Conservation (phyloP, 345 rosid genomes). For the Corchorus capsularis region DNA sequence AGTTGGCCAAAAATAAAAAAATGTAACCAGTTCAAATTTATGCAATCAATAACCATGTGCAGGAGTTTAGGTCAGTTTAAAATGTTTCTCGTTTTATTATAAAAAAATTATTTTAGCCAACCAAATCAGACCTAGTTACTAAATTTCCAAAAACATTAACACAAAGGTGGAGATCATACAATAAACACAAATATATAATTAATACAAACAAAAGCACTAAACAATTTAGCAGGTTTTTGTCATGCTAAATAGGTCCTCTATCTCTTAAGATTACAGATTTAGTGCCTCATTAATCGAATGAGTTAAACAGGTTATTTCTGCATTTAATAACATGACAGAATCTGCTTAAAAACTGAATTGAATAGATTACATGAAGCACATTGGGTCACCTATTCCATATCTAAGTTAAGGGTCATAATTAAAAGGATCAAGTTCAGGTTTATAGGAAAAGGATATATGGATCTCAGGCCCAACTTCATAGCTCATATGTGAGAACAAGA, state of each 20-base stretch:
- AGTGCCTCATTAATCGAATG: background rate
- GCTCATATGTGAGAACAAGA: background rate
- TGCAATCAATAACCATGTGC: background rate
- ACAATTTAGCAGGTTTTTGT: too few species aligned
- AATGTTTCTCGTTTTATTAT: background rate
- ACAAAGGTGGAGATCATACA: background rate
- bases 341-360: background rate
- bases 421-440: background rate
- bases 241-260: too few species aligned
- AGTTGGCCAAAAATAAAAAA: background rate
- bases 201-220: too few species aligned
- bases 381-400: background rate
- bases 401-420: background rate
- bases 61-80: background rate
- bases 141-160: background rate
- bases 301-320: background rate
- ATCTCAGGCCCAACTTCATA: background rate
- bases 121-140: background rate
- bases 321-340: background rate
- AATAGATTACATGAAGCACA: conserved; percentile 1
- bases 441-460: background rate
- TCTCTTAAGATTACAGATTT: too few species aligned
- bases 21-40: background rate
- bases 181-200: too few species aligned
- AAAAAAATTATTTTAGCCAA: background rate